A percentile compares a stretch with the other conserved stretches of the same genome.
These are phyloP conservation scores for Phlebiopsis flavidoalba DNA, from an alignment of 768 basidiomycete species.

Conservation along the genomic window DNA sequence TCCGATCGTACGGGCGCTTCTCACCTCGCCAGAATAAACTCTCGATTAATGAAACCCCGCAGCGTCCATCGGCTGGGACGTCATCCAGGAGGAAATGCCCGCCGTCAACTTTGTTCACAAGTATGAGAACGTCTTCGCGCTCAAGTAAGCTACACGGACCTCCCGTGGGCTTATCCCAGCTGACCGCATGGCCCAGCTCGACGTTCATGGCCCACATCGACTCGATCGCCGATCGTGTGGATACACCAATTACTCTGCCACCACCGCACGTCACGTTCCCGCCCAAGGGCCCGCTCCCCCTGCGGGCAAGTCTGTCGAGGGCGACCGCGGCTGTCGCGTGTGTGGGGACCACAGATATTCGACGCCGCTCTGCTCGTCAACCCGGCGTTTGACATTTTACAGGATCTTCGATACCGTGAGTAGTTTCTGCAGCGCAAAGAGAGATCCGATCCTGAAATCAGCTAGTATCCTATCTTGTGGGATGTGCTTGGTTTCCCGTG, in stretches of 20 bases:
- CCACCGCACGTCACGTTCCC: constrained; percentile 66
- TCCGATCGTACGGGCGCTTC: constrained; percentile 50
- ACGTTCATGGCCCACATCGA: constrained; percentile 47
- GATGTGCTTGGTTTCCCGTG: constrained; percentile 82
- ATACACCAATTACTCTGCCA: constrained; percentile 53
- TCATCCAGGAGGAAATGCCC: constrained; percentile 66
- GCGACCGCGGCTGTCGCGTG: constrained; percentile 53
- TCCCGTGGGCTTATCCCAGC: not conserved
- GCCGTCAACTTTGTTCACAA: constrained; percentile 73
- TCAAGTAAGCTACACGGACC: constrained; percentile 46
- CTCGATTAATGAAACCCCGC: not conserved
- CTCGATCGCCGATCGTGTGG: constrained; percentile 48
- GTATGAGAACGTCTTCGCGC: constrained; percentile 62
- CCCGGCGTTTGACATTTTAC: constrained; percentile 74
- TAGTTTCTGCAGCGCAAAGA: not conserved
- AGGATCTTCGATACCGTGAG: constrained; percentile 66
- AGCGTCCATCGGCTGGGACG: constrained; percentile 6
- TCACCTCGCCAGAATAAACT: not conserved
- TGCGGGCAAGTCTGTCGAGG: constrained; percentile 49
- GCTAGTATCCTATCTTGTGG: constrained; percentile 60
- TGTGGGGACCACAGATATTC: constrained; percentile 67
- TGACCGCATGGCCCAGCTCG: not conserved
- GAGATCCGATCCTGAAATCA: not conserved
- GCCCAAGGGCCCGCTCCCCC: constrained; percentile 56
- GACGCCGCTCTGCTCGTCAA: constrained; percentile 57